These are phyloP conservation scores for Irpex lacteus DNA, from an alignment of 1,284 basidiomycete genomes.

Conservation along the genomic window DNA sequence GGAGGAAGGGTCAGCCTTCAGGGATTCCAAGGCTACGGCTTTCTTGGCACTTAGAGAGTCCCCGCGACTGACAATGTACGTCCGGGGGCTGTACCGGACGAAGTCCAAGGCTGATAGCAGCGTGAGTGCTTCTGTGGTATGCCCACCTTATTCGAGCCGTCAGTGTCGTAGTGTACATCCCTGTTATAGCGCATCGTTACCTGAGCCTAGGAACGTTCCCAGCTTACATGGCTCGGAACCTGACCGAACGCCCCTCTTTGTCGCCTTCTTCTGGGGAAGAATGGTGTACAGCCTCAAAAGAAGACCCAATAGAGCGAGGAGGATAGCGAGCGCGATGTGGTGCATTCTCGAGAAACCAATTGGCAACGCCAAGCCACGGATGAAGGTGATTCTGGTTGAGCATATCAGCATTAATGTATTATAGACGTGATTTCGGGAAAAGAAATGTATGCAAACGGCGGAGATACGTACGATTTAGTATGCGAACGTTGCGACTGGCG, in stretches of 20 bases:
- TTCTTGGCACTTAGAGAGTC: constrained; percentile 80
- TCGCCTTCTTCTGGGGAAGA: constrained; percentile 5
- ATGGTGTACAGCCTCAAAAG: constrained; percentile 11
- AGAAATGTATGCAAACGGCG: background rate
- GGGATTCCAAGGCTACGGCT: constrained; percentile 62
- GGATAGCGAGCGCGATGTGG: background rate
- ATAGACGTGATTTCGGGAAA: background rate
- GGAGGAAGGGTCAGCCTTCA: constrained; percentile 25
- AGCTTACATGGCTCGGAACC: constrained; percentile 39
- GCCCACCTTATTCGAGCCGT: constrained; percentile 66
- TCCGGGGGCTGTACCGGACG: constrained; percentile 70
- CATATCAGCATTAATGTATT: background rate
- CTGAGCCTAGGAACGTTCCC: constrained; percentile 65
- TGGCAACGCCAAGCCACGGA: background rate
- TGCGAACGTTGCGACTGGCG: background rate
- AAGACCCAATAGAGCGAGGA: constrained; percentile 2
- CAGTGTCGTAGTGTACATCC: constrained; percentile 4
- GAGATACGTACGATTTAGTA: background rate
- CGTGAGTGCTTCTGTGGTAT: constrained; percentile 86
- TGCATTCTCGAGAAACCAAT: constrained; percentile 2
- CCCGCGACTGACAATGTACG: constrained; percentile 83
- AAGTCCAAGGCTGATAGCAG: constrained; percentile 80
- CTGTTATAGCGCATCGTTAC: constrained; percentile 29
- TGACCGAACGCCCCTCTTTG: constrained; percentile 5
- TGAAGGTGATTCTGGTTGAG: background rate